Base-by-base conservation (phyloP, 2,329 filamentous ascomycete species). In the Alternaria triticina region DNA sequence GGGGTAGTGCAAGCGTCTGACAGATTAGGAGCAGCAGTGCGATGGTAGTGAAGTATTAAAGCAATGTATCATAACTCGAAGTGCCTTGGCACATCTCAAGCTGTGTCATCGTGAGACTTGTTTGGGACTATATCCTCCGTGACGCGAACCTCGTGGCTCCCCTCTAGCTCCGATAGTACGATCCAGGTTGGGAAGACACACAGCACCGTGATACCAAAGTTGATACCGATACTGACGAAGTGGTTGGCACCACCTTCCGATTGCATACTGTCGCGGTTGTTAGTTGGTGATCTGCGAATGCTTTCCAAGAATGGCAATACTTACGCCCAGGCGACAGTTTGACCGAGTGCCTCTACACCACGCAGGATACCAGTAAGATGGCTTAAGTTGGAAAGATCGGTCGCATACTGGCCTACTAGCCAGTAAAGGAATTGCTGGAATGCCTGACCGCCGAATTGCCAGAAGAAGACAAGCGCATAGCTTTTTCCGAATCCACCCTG, bases 341-440 rank as follows among this genome's bases (percentile, higher is more conserved):
- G 77, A 0, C 77, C 77, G 23, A 79, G 61, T 1, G 77, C 77
- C 58, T 79, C 77, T 1, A 76, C 69, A 61, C 77, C 77, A 50
- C 77, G 65, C 40, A 79, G 56, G n/a, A 79, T 78, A 57, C 76
- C 76, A n/a, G 75, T 77, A 49, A 76, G 74, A 65, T 78, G 76
- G 13, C 71, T 74, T 43, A 77, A 36, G 23, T 74, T 74, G 4
- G 71, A 74, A 1, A 79, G 62, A 59, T 78, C 70, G 2, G 74
- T 77, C 1, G 77, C 73, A 40, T 78, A 79, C 63, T 79, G 77
- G n/a, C 77, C 77, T 6, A 79, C 71, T 4, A 79, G 59, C 77
- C 77, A 79, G 61, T 79, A 79, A 17, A 79, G 56, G 43, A 79
- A 79, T 54, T 79, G 77, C 66, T 78, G 77, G 64, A 78, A 79